Conservation (phyloP, 2,329 filamentous ascomycete species). For the Paecilomyces fulvus region DNA sequence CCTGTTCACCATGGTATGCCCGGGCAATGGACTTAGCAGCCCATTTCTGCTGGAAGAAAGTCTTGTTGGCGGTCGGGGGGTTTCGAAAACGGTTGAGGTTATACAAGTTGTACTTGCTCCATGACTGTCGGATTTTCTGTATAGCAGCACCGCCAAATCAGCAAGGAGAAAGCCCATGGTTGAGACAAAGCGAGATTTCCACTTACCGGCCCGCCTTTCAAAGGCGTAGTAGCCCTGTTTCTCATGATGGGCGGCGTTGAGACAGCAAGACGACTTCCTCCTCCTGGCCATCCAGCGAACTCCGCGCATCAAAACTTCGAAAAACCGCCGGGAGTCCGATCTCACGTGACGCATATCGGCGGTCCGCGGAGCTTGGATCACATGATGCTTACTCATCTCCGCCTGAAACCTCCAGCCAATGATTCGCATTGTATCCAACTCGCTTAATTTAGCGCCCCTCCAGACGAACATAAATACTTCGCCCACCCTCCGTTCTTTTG, state of each 20-base stretch:
- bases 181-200: not conserved
- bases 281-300: slow-evolving; percentile 1
- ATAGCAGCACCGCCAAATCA: slow-evolving; percentile 5
- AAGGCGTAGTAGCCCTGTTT: slow-evolving; percentile 35
- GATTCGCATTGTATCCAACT: slow-evolving; percentile 2
- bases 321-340: slow-evolving; percentile 3
- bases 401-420: slow-evolving; percentile 8
- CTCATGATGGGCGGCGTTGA: slow-evolving; percentile 30
- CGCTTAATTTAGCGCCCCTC: slow-evolving; percentile 23
- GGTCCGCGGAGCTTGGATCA: not conserved
- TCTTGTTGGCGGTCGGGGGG: slow-evolving; percentile 43
- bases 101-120: slow-evolving; percentile 96
- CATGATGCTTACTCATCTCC: not conserved
- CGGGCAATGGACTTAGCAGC: slow-evolving; percentile 72
- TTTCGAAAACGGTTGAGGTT: slow-evolving; percentile 58
- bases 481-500: slow-evolving; percentile 11
- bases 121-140: slow-evolving; percentile 89
- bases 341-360: slow-evolving; percentile 17
- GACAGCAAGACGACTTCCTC: slow-evolving; percentile 3
- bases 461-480: slow-evolving; percentile 22
- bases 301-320: slow-evolving; percentile 21
- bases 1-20: slow-evolving; percentile 89
- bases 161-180: not conserved
- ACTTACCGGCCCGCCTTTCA: slow-evolving; percentile 31
- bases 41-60: slow-evolving; percentile 99